These are phyloP conservation scores for Hibiscus trionum DNA, from an alignment of 345 rosid genomes.

Conservation along the genomic window DNA sequence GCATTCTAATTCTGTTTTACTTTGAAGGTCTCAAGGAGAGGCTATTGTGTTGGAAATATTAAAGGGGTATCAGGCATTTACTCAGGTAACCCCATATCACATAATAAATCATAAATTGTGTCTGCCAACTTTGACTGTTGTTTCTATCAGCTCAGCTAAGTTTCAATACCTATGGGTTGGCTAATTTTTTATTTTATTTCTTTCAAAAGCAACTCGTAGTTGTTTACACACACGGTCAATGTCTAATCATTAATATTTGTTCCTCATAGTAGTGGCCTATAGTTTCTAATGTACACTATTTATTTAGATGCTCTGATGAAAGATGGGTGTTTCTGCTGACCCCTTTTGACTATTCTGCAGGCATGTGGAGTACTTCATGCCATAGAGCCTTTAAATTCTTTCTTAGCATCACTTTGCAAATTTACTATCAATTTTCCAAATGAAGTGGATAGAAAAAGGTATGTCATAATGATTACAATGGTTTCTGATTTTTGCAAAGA, in stretches of 20 bases:
- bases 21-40: conserved; percentile 95
- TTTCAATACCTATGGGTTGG: not conserved
- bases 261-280: not conserved
- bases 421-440: conserved; percentile 77
- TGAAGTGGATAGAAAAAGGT: conserved; percentile 80
- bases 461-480: not conserved
- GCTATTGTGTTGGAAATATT: conserved; percentile 94
- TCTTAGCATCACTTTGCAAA: conserved; percentile 94
- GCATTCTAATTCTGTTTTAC: conserved; percentile 13
- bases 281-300: conserved; percentile 6
- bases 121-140: conserved; percentile 5
- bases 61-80: conserved; percentile 98
- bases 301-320: not conserved
- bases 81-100: conserved; percentile 53
- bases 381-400: conserved; percentile 90
- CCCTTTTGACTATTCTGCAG: conserved; percentile 32
- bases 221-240: not conserved
- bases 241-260: not conserved
- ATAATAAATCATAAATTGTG: not conserved
- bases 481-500: not conserved
- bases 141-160: not conserved
- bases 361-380: conserved; percentile 99
- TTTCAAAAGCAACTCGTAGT: not conserved
- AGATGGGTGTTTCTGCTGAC: conserved; percentile 10
- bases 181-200: not conserved